Evolutionary conservation across 805 yeast species (phyloP).

Genomic region (Debaryomyces hansenii): DNA sequence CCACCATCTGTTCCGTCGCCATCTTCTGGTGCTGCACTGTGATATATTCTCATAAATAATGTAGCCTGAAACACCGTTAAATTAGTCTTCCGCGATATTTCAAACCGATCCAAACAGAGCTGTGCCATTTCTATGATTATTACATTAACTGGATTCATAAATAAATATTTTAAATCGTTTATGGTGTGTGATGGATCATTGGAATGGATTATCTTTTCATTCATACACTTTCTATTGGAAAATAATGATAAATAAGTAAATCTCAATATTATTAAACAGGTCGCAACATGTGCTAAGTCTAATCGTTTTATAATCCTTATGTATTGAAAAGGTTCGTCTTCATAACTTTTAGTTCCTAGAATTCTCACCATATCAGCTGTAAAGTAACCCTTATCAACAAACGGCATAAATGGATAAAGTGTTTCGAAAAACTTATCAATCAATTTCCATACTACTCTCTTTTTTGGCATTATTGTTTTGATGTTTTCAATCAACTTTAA

Average conservation of each 20-base stretch:
- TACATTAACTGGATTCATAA: slow-evolving; percentile 19
- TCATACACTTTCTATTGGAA: slow-evolving; percentile 22
- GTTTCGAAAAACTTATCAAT: slow-evolving; percentile 24
- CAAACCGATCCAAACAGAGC: slow-evolving; percentile 24
- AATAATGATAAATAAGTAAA: slow-evolving; percentile 26
- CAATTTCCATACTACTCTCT: slow-evolving; percentile 25
- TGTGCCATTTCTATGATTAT: slow-evolving; percentile 22
- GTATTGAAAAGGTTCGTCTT: slow-evolving; percentile 16
- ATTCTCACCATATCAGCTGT: slow-evolving; percentile 16
- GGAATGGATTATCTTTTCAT: slow-evolving; percentile 18
- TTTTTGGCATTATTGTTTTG: slow-evolving; percentile 20
- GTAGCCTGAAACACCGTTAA: slow-evolving; percentile 53
- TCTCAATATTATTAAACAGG: slow-evolving; percentile 24
- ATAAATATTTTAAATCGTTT: slow-evolving; percentile 16
- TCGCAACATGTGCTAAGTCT: slow-evolving; percentile 25
- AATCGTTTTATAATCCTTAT: slow-evolving; percentile 19
- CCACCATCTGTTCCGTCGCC: slow-evolving; percentile 57
- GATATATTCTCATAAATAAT: slow-evolving; percentile 48
- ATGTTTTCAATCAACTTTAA: slow-evolving; percentile 18
- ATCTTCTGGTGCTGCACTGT: slow-evolving; percentile 43
- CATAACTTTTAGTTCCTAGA: slow-evolving; percentile 20
- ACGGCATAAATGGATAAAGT: slow-evolving; percentile 26
- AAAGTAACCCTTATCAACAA: slow-evolving; percentile 26
- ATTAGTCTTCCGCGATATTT: slow-evolving; percentile 29
- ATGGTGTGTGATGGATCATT: slow-evolving; percentile 11